These are phyloP conservation scores for Solanum pinnatisectum DNA, from an alignment of 257 asterid species.

Conservation along the genomic window DNA sequence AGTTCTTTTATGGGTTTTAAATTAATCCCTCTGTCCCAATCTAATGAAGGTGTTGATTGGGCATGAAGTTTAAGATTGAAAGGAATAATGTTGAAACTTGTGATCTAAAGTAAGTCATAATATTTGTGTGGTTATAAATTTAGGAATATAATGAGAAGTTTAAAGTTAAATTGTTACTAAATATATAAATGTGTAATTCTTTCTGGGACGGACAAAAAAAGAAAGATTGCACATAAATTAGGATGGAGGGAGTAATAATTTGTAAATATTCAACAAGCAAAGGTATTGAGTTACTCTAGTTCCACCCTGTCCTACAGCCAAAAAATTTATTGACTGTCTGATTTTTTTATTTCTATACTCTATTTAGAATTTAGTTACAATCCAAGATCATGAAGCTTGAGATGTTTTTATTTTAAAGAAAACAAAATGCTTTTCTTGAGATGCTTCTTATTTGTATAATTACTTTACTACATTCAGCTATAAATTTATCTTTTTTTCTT, in stretches of 20 bases:
- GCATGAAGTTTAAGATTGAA: not conserved
- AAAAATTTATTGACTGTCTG: not conserved
- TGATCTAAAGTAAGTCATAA: not conserved
- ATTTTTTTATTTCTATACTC: not conserved
- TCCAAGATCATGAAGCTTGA: not conserved
- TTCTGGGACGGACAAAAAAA: not conserved
- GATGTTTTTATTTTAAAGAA: not conserved
- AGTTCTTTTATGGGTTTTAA: not conserved
- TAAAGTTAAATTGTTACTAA: not conserved
- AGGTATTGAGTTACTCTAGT: not conserved
- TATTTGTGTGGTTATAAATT: not conserved
- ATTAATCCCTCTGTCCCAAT: not conserved
- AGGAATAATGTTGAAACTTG: not conserved
- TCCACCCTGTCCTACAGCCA: not conserved
- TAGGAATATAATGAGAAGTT: not conserved
- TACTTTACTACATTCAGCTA: not conserved
- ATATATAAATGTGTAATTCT: not conserved
- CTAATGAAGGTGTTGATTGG: not conserved
- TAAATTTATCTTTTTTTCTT: not conserved
- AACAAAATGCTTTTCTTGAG: not conserved
- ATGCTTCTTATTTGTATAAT: not conserved
- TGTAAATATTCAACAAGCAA: not conserved
- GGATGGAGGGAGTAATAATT: not conserved
- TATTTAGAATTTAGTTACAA: not conserved
- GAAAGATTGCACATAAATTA: not conserved